Percentiles rank a stretch among this genome's conserved stretches.
These are phyloP conservation scores for Erythrophleum ivorense DNA, from an alignment of 331 rosid genomes.

Conservation along the genomic window DNA sequence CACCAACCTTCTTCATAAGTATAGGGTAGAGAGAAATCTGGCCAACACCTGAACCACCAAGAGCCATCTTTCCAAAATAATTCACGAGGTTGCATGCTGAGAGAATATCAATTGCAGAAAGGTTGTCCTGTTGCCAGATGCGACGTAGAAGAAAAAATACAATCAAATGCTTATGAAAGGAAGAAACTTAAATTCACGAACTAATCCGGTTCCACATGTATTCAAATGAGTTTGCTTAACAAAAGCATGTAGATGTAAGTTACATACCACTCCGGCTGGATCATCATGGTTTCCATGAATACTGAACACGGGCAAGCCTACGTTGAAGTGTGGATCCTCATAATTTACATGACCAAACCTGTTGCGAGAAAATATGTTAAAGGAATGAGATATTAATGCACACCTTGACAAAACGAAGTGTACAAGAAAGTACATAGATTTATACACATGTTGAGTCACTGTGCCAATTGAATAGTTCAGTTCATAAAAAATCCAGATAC, in stretches of 20 bases:
- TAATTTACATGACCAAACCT: slow-evolving; percentile 96
- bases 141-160: too few species aligned
- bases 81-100: slow-evolving; percentile 93
- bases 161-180: too few species aligned
- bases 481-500: too few species aligned
- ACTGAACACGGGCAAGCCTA: slow-evolving; percentile 92
- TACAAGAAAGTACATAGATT: too few species aligned
- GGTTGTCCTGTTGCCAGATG: slow-evolving; percentile 99
- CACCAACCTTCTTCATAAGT: slow-evolving; percentile 84
- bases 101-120: slow-evolving; percentile 93
- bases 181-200: too few species aligned
- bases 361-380: slow-evolving; percentile 22
- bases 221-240: too few species aligned
- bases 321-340: slow-evolving; percentile 94
- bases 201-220: too few species aligned
- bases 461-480: too few species aligned
- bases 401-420: too few species aligned
- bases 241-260: too few species aligned
- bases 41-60: slow-evolving; percentile 98
- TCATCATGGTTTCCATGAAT: slow-evolving; percentile 97
- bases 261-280: slow-evolving; percentile 96
- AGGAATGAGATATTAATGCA: too few species aligned
- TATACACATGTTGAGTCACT: too few species aligned
- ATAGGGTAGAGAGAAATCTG: slow-evolving; percentile 84
- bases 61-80: slow-evolving; percentile 93